Evolutionary conservation across 164 flowering plant genomes (phyloP), one percentile per base, ranked within the genome.

Genomic region (Dillenia suffruticosa): DNA sequence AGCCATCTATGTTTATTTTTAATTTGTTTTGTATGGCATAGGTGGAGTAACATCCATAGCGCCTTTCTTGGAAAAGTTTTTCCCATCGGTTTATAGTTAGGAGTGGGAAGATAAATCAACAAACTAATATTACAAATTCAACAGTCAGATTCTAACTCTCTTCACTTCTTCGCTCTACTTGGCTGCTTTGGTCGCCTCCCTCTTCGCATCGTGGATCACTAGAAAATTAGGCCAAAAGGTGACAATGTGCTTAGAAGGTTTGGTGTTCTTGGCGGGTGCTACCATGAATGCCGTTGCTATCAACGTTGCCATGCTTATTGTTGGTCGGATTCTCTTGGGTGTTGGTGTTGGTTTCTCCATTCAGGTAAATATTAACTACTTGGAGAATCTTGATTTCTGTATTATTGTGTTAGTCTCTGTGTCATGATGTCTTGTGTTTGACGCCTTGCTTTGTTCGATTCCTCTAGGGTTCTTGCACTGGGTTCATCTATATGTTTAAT

Each of bases 21-120:
- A 32, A 32, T 32, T 7, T 32, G 5, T 0, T 32, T 0, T 4
- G 40, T 32, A 1, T 54, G 56, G 0, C 26, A 17, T 40, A 53
- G 56, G 56, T 16, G 43, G 56, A 6, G 43, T 53, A 14, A 53
- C 56, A 14, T 51, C 54, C 54, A 51, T 51, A 24, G 24, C n/a
- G 13, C 19, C n/a, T 15, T 51, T 51, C 3, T 53, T 53, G 56
- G 26, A 17, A 13, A 17, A 22, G 10, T 22, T 53, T 40, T 53
- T 53, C 56, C 56, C 56, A 17, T 17, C 19, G 11, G 12, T 53
- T 10, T 22, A 53, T 40, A 53, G 56, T 16, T 17, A 12, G 56
- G 26, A 53, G 32, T 2, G 22, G 13, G 26, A 8, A 53, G 32
- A 53, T 54, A 43, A 2, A 3, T 24, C 8, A 15, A 54, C n/a